Base-by-base conservation (phyloP, 2,329 filamentous ascomycete genomes). In the Onygenales sp. region DNA sequence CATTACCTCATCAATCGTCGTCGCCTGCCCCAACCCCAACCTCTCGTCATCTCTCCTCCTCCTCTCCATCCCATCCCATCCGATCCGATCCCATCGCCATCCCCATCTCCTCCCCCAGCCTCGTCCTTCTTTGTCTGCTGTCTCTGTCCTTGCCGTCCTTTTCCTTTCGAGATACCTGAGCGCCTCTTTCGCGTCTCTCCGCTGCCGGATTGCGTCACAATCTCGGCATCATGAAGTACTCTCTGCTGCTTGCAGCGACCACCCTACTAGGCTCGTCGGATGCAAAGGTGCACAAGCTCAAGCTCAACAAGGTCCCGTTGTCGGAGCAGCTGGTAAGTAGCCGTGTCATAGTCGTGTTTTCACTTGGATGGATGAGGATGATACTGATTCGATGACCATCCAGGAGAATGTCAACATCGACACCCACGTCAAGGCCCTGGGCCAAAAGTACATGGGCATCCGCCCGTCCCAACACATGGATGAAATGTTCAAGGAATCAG, bases 391-490 rank as follows among this genome's bases (percentile, higher is more conserved):
- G 46, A 27, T 48, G 46, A 10, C 33, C 38, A 46, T 53, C 43
- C 59, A 93, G 89, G 82, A 87, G 69, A 77, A 83, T 61, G 81
- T 86, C 67, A 87, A 86, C 68, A 84, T 98, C 69, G 83, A 89
- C 68, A 78, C 84, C 58, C 92, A 97, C 67, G 80, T 89, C 62
- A 83, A 85, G 70, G 83, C 85, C 58, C 83, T 98, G 56, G 84
- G 88, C 60, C 92, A 97, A 79, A 98, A 97, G 82, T 96, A 96
- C 79, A 87, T 97, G 82, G 90, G 91, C 60, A 72, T 84, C 64
- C 84, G 87, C 62, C 85, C 87, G 47, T 76, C 85, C 61, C 72
- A 73, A 60, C 86, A 89, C 63, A 75, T 79, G 66, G 82, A 91
- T 61, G 83, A 85, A 70, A 84, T 94, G 72, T 94, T 95, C 79